Base-by-base conservation (phyloP, 352 stramenopile species). In the Nothophytophthora sp. region DNA sequence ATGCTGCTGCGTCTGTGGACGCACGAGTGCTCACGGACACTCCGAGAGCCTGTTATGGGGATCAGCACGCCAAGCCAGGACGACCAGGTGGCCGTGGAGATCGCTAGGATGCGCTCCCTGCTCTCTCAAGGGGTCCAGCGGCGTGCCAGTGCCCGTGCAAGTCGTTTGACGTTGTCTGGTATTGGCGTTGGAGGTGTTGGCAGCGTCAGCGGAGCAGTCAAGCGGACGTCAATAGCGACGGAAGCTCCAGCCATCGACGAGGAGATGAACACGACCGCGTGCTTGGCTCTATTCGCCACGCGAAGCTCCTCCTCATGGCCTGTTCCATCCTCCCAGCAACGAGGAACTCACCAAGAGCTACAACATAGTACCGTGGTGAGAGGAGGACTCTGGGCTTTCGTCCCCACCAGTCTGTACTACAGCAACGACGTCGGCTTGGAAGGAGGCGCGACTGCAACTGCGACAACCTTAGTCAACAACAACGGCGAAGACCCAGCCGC, bases 1-100 rank as follows among this genome's bases (percentile, higher is more conserved):
- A 84, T 63, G 2, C 44, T 88, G 8, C 8, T 76, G 20, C 43
- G 74, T 1, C 41, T 90, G 4, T 86, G 71, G 74, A 64, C 58
- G 1, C 76, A 90, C 50, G 79, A 90, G 47, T 66, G 45, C 3
- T 24, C 50, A 13, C 61, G 69, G 4, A 65, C 72, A 4, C 65
- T 90, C 12, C 35, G 53, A 15, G 64, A 78, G 22, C 39, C 59
- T 22, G 47, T 53, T 9, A 40, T 68, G 32, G 53, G 59, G 8
- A 4, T 50, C 7, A 18, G 12, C 18, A 49, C 47, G 4, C 12
- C 11, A 3, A 38, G n/a, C 16, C 59, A 68, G 19, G 54, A 63
- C 32, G 6, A 19, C 4, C 16, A 55, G 12, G 32, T 64, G 13
- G 19, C n/a, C 0, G n/a, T 4, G 3, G 59, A 68, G 27, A 64